Evolutionary conservation across 352 stramenopile genomes (phyloP), one percentile per base, ranked within the genome.

Genomic region (Phytophthora sp.): DNA sequence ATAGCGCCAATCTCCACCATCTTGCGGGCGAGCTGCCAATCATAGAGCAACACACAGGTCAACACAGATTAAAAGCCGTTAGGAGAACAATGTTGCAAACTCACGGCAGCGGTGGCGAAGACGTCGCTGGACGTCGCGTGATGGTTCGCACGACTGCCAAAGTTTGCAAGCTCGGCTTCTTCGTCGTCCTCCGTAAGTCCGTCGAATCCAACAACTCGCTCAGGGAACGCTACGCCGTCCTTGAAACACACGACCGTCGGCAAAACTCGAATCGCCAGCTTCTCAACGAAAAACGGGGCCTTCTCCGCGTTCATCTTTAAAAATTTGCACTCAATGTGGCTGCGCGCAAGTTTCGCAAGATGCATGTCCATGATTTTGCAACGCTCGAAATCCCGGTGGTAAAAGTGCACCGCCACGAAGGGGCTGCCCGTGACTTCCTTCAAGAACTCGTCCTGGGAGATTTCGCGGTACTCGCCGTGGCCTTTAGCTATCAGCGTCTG

Each of bases 351-450:
- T 23, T 79, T 76, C 13, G 35, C 50, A 23, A 95, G 42, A 65
- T 95, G 87, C 80, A 91, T 97, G 74, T 99, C 95, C 93, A 99
- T 98, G 69, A 99, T 96, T 77, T 98, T 98, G 80, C 95, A 99
- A 23, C 90, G 82, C 76, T 98, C 90, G 80, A 99, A 99, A 61
- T 99, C 97, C 27, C 95, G 85, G 74, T 99, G 96, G 79, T 97
- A 99, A 58, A 98, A 99, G 61, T 99, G 95, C 31, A 98, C 87
- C 3, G 98, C 82, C 30, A 88, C 95, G 49, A 88, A 76, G 29
- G 81, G 77, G 54, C 78, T 93, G 9, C 69, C 74, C 12, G 95
- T 98, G 7, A 98, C 96, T 78, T 99, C 93, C 4, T 90, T 80
- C 6, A 99, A 71, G 73, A 99, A 99, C 65, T 98, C 97, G 73